Percentiles rank a stretch among this genome's conserved stretches.
phyloP scores from a whole-genome alignment of 192 early-diverging fungal genomes.

The Jimgerdemannia flammicorona region DNA sequence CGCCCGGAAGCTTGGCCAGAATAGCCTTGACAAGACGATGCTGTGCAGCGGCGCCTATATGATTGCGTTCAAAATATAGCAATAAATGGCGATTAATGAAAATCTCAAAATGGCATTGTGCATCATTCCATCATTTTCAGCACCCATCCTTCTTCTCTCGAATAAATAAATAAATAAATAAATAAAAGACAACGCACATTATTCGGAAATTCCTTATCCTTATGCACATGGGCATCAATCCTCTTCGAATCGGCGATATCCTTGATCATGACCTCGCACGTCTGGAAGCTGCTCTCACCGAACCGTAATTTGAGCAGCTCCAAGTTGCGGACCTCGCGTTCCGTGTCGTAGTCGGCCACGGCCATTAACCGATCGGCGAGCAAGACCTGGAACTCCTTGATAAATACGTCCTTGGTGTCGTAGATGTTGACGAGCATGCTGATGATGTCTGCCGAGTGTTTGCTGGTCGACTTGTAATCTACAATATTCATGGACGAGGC shows the following conservation, averaged over 20 bases:
- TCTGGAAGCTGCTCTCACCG: constrained; percentile 54
- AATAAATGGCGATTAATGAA: too few species aligned
- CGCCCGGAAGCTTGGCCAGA: constrained; percentile 1
- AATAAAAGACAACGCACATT: background rate
- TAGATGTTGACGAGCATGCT: constrained; percentile 66
- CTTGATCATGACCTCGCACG: constrained; percentile 80
- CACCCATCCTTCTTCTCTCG: too few species aligned
- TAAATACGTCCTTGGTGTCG: constrained; percentile 65
- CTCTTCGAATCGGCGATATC: constrained; percentile 74
- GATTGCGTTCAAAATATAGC: too few species aligned
- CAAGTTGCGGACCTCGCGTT: constrained; percentile 59
- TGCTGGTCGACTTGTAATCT: constrained; percentile 24
- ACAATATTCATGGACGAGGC: background rate
- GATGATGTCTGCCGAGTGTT: constrained; percentile 54
- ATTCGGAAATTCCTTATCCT: constrained; percentile 5
- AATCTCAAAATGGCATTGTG: too few species aligned
- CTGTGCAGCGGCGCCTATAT: background rate
- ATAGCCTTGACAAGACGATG: background rate
- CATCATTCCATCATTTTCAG: too few species aligned
- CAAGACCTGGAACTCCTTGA: constrained; percentile 62
- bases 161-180: background rate
- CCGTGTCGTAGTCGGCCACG: constrained; percentile 42
- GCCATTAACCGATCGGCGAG: constrained; percentile 51
- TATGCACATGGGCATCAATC: constrained; percentile 48
- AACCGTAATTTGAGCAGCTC: constrained; percentile 76